Evolutionary conservation across 331 rosid species (phyloP), one percentile per base, ranked within the genome.

Genomic region (Pyrus hybrid): DNA sequence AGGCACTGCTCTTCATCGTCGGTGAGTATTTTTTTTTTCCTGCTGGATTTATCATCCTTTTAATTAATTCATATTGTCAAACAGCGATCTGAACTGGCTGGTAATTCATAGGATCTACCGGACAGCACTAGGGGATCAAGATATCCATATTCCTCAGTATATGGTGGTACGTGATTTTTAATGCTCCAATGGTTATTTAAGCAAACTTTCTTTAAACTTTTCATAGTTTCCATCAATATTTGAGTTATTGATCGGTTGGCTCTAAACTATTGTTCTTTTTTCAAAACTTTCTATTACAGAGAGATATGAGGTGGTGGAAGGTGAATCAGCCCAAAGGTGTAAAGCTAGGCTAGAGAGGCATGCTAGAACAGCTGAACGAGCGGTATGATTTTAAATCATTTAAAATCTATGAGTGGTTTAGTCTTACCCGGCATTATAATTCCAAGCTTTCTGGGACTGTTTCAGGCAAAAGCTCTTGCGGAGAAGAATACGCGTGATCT

Each of bases 311-410:
- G 90, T 85, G 61, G 85, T 66, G 80, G 91, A 87, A 83, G 93
- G 87, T 74, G 98, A 93, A 82, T 89, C 98, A 21, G 90, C 97
- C 56, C 92, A 84, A 88, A 91, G 98, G 80, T 89, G 89, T 84
- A 93, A 89, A 86, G 97, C 98, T 77, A 93, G 96, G 84, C 79
- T 93, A 66, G 98, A 93, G 86, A 87, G 98, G 79, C 87, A 93
- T 80, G 91, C 85, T 70, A 89, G 98, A 78, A 93, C 97, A 78
- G 90, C 95, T 21, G 98, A 91, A 47, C 97, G 97, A 11, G 98
- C 93, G 6, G 98, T 93, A 89, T 43, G 92, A 61, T 75, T 68
- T 72, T 72, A 68, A 63, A 63, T 78, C 75, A 76, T 81, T 51
- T 33, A 47, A 23, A 41, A 20, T 63, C 17, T 78, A 0, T 41